Evolutionary conservation across 2,329 filamentous ascomycete genomes (phyloP), one percentile per base, ranked within the genome.

Genomic region (Xylaria sp.): DNA sequence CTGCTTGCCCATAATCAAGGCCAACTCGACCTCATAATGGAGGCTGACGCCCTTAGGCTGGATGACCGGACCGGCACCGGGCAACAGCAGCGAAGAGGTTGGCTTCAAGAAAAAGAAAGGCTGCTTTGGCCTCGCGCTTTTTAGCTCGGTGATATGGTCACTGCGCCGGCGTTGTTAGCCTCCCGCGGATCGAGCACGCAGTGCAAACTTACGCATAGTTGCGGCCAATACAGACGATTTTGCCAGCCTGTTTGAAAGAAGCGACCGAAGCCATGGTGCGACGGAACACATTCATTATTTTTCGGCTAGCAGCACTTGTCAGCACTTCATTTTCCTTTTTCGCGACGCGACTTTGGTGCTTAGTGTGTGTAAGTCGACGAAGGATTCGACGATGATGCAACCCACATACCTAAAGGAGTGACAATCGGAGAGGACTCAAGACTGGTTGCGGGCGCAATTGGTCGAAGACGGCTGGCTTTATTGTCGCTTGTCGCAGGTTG

Each of bases 101-200:
- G 94, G 94, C 81, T 99, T 99, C 65, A 97, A 84, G 82, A 99
- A 99, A 86, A 97, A 99, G 78, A 99, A 97, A 21, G 94, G 94
- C 75, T 97, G 92, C 73, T 94, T 95, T 46, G 94, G 94, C 62
- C 86, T 86, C 56, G 82, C 80, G 74, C 88, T 96, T 74, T 92
- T 92, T 64, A 99, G 84, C 78, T 99, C 94, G 60, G 88, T 85
- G 70, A 97, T 89, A 76, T 99, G 94, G 74, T 96, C 94, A 67
- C 91, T 94, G 67, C 37, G 37, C n/a, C 39, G 47, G 56, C 20
- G 47, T 54, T 54, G 61, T 52, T 52, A 67, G 60, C 46, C 26
- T 37, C 21, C 19, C 13, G 44, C 37, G 24, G n/a, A 21, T 38
- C 37, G 29, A 44, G 40, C 41, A 53, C 17, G 29, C 42, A 24